Base-by-base conservation (phyloP, 164 flowering plant species). In the Amborella trichopoda region DNA sequence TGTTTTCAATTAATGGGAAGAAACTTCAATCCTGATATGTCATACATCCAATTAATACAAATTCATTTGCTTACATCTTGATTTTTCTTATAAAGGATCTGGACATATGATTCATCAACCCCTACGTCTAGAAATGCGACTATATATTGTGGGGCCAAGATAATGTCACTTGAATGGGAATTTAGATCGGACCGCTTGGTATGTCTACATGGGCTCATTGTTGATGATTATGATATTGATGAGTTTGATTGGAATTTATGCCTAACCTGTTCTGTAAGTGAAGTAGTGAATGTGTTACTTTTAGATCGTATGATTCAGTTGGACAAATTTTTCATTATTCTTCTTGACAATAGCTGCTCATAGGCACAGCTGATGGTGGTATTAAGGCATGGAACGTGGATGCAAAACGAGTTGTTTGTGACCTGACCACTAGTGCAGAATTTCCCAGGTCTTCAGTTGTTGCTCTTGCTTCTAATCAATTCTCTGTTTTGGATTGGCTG, bases 311-410 rank as follows among this genome's bases (percentile, higher is more conserved):
- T n/a, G n/a, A n/a, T n/a, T n/a, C n/a, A n/a, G n/a, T n/a, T n/a
- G n/a, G n/a, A n/a, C n/a, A n/a, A n/a, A n/a, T n/a, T 28, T 40
- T 50, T 48, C 63, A 34, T 59, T 21, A 46, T 70, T 68, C 52
- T 50, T 64, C 53, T 69, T 68, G 60, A 62, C 46, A 56, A 62
- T 73, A 90, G 97, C 89, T 85, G 65, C 86, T 90, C 61, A 85
- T 90, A 56, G 97, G 95, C 55, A 85, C 95, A 58, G 81, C 86
- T 61, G 76, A 78, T 76, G 86, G 88, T 26, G 87, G 95, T 54
- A 77, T 90, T 51, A 90, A 90, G 70, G 95, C 97, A 54, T 90
- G 97, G 97, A 90, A 90, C 70, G 97, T 77, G 55, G 97, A 90
- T 75, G 94, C 97, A 52, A 90, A 90, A 69, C 75, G 95, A 68